Percentiles rank a stretch among this genome's conserved stretches.
Evolutionary conservation across 2,329 filamentous ascomycete species (phyloP).

Genomic region (Cladosporium colombiae): DNA sequence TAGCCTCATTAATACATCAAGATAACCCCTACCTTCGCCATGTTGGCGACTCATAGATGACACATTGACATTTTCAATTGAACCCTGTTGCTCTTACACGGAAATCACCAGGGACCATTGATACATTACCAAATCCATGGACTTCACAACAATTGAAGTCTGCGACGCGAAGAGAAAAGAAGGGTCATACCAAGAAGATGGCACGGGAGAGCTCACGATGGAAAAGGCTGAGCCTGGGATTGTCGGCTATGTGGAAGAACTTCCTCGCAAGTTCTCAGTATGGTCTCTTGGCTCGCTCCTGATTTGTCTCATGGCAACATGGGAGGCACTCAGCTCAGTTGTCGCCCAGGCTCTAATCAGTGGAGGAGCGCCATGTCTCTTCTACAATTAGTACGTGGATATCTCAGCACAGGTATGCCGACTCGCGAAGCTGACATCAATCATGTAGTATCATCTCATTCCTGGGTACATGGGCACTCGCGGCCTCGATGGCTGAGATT

Average conservation of each 20-base stretch:
- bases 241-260: conserved; percentile 29
- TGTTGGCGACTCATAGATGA: neutral
- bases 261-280: conserved; percentile 34
- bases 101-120: neutral
- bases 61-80: neutral
- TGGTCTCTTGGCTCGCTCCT: conserved; percentile 49
- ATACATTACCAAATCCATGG: neutral
- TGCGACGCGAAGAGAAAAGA: neutral
- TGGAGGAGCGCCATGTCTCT: conserved; percentile 50
- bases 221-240: neutral
- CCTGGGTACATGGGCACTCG: conserved; percentile 43
- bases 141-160: neutral
- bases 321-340: conserved; percentile 53
- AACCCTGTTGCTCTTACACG: neutral
- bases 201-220: neutral
- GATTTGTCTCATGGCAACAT: conserved; percentile 54
- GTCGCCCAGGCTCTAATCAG: conserved; percentile 47
- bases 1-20: neutral
- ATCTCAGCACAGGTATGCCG: neutral
- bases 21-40: neutral
- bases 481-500: conserved; percentile 44
- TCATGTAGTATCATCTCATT: conserved; percentile 45
- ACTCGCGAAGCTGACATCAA: neutral
- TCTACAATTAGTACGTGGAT: conserved; percentile 46
- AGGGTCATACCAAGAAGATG: neutral